Percentiles rank a stretch among this genome's conserved stretches.
Evolutionary conservation across 345 rosid species (phyloP).

Genomic region (Eutrema japonicum): DNA sequence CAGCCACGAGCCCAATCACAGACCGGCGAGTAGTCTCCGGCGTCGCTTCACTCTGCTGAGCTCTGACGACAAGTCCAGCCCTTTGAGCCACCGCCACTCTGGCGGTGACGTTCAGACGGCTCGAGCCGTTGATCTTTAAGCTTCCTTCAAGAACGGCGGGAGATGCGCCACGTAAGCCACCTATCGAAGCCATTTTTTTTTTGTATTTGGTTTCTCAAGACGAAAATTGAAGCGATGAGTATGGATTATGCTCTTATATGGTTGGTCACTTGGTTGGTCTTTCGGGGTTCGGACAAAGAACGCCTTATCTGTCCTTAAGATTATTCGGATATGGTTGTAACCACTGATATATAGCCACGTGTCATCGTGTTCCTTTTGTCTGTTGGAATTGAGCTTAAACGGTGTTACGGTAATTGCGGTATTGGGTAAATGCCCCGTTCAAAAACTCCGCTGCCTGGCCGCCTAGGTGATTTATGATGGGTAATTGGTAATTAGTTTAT

Average conservation of each 20-base stretch:
- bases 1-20: constrained; percentile 70
- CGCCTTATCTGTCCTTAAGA: constrained; percentile 58
- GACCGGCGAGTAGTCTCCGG: constrained; percentile 78
- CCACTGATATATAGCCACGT: constrained; percentile 46
- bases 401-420: too few species aligned
- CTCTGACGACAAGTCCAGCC: constrained; percentile 57
- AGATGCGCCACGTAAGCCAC: constrained; percentile 67
- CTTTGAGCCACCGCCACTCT: constrained; percentile 44
- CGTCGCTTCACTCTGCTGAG: constrained; percentile 56
- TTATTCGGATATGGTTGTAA: constrained; percentile 45
- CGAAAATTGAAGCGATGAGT: constrained; percentile 46
- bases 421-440: too few species aligned
- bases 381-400: constrained; percentile 39
- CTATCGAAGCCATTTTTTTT: constrained; percentile 66
- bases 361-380: neutral
- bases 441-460: too few species aligned
- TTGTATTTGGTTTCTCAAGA: constrained; percentile 11
- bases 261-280: constrained; percentile 35
- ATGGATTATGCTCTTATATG: constrained; percentile 46
- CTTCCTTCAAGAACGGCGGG: constrained; percentile 73
- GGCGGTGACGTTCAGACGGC: constrained; percentile 42
- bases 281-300: neutral
- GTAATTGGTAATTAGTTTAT: too few species aligned
- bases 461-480: too few species aligned
- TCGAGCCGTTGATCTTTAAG: constrained; percentile 62